Evolutionary conservation across 73 alveolate species (phyloP).

Genomic region (Paramecium pentaurelia): DNA sequence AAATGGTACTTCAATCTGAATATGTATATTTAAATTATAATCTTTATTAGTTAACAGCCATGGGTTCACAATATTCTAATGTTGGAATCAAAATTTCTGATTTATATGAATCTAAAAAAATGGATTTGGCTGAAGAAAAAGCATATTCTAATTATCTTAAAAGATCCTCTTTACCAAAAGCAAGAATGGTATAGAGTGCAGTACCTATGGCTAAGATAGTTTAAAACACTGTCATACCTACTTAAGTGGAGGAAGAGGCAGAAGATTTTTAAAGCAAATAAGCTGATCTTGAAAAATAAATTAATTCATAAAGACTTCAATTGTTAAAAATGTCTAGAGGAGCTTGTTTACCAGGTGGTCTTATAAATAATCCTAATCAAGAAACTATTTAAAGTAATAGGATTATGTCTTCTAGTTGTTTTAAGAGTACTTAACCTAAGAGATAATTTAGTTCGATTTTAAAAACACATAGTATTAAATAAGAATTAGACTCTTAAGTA

Average conservation of each 20-base stretch:
- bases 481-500: neutral
- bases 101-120: slow-evolving; percentile 3
- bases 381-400: neutral
- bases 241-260: slow-evolving; percentile 7
- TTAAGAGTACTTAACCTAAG: neutral
- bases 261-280: slow-evolving; percentile 25
- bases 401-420: neutral
- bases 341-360: slow-evolving; percentile 24
- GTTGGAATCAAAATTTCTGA: slow-evolving; percentile 18
- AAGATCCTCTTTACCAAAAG: neutral
- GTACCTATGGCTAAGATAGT: neutral
- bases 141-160: neutral
- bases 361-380: neutral
- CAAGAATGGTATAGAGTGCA: neutral
- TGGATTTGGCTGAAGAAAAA: neutral
- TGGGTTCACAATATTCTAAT: slow-evolving; percentile 4
- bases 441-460: neutral
- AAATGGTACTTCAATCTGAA: neutral
- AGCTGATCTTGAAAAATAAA: neutral
- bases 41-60: neutral
- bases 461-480: neutral
- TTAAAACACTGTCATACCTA: neutral
- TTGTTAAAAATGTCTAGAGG: slow-evolving; percentile 1
- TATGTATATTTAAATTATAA: neutral
- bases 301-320: neutral